Evolutionary conservation across 768 basidiomycete species (phyloP).

Genomic region (Daedaleopsis nitida): DNA sequence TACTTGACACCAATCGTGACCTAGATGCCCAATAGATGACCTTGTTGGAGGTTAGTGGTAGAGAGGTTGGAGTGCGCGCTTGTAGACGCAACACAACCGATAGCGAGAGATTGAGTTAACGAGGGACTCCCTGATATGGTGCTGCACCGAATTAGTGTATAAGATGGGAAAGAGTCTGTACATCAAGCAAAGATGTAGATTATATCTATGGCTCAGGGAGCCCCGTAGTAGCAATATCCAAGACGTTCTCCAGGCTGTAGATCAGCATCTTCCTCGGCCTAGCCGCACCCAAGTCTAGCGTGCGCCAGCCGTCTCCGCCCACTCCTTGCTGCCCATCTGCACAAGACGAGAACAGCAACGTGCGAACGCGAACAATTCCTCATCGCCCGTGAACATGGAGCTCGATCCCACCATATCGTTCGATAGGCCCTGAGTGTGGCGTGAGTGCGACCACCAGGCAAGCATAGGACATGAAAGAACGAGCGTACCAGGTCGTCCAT

Average conservation of each 20-base stretch:
- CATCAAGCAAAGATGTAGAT: background rate
- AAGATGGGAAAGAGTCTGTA: background rate
- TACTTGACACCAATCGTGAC: too few relatives aligned
- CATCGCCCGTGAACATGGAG: slow-evolving; percentile 94
- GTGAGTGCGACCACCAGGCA: slow-evolving; percentile 3
- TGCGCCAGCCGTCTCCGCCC: slow-evolving; percentile 55
- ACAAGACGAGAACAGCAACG: slow-evolving; percentile 87
- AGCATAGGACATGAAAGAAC: background rate
- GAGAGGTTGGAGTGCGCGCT: too few relatives aligned
- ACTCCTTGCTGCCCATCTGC: slow-evolving; percentile 90
- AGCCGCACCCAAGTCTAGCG: slow-evolving; percentile 15
- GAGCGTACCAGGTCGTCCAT: slow-evolving; percentile 90
- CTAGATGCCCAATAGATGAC: too few relatives aligned
- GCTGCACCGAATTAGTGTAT: background rate
- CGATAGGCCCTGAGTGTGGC: slow-evolving; percentile 64
- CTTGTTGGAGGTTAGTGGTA: too few relatives aligned
- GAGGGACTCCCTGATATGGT: background rate
- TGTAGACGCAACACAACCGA: background rate
- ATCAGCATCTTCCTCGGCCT: background rate
- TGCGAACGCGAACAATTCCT: slow-evolving; percentile 97
- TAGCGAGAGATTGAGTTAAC: background rate
- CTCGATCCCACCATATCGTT: slow-evolving; percentile 76
- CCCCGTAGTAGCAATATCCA: background rate
- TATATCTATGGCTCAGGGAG: background rate
- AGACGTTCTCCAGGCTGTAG: background rate